These are phyloP conservation scores for Biscogniauxia marginata DNA, from an alignment of 2,329 filamentous ascomycete species.

Conservation along the genomic window DNA sequence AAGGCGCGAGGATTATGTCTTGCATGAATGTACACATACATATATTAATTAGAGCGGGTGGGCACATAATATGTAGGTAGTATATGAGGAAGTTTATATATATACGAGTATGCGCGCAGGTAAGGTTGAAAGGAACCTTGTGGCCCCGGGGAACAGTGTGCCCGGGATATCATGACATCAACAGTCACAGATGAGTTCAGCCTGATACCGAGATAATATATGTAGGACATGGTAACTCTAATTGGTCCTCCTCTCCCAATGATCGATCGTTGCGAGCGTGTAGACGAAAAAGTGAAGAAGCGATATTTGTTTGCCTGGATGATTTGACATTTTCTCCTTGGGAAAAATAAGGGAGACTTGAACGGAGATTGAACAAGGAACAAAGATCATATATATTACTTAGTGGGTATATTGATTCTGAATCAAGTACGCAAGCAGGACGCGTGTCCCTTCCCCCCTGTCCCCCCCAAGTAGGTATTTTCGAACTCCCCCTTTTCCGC, in stretches of 20 bases:
- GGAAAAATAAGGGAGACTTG: not conserved
- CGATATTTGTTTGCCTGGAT: not conserved
- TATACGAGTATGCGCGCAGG: not conserved
- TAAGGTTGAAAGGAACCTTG: not conserved
- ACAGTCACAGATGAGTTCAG: slow-evolving; percentile 14
- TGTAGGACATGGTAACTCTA: slow-evolving; percentile 10
- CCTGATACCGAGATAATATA: slow-evolving; percentile 6
- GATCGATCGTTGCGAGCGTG: no score
- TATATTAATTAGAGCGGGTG: not conserved
- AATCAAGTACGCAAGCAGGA: not conserved
- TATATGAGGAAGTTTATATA: not conserved
- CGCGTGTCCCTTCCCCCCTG: not conserved
- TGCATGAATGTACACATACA: slow-evolving; percentile 11
- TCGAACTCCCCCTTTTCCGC: not conserved
- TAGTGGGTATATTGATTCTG: not conserved
- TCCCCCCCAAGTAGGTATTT: not conserved
- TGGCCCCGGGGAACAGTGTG: not conserved
- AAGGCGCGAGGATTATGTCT: slow-evolving; percentile 6
- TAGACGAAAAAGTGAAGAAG: not conserved
- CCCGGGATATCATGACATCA: not conserved
- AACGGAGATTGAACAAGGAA: not conserved
- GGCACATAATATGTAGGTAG: not conserved
- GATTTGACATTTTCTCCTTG: not conserved
- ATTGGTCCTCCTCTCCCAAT: no score
- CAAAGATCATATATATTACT: not conserved